phyloP scores from a whole-genome alignment of 768 basidiomycete species.

The Collybia mongolica region DNA sequence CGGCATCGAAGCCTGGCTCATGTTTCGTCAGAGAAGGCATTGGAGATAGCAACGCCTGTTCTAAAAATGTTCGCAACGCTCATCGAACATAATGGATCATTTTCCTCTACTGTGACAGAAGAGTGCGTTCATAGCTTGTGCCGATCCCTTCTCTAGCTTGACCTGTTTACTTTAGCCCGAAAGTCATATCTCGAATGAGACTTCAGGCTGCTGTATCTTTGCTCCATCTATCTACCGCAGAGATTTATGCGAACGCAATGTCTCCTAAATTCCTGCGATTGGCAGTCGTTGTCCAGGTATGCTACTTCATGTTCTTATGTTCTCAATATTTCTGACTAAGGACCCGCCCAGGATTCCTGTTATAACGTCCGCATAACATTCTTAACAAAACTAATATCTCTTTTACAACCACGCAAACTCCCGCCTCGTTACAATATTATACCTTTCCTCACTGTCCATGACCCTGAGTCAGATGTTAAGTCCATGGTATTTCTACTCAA shows the following conservation, averaged over 20 bases:
- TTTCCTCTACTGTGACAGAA: slow-evolving; percentile 43
- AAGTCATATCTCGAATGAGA: slow-evolving; percentile 74
- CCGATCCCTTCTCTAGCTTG: background rate
- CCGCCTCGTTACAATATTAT: slow-evolving; percentile 76
- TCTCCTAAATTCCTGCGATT: slow-evolving; percentile 63
- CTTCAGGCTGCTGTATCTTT: slow-evolving; percentile 81
- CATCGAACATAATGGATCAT: slow-evolving; percentile 67
- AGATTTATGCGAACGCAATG: slow-evolving; percentile 56
- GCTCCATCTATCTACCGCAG: slow-evolving; percentile 69
- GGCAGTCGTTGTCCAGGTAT: slow-evolving; percentile 75
- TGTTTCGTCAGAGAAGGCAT: slow-evolving; percentile 51
- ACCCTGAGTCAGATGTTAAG: slow-evolving; percentile 84
- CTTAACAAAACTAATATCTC: slow-evolving; percentile 66
- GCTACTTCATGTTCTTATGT: slow-evolving; percentile 14
- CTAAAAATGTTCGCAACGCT: slow-evolving; percentile 73
- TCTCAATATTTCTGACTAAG: background rate
- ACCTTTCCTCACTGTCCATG: slow-evolving; percentile 86
- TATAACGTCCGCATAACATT: slow-evolving; percentile 83
- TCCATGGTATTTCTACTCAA: slow-evolving; percentile 45
- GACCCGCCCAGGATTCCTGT: slow-evolving; percentile 67
- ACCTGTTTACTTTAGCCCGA: slow-evolving; percentile 37
- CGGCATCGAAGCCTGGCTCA: slow-evolving; percentile 79
- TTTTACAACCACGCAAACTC: slow-evolving; percentile 65
- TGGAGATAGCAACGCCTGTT: slow-evolving; percentile 72
- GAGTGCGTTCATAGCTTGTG: slow-evolving; percentile 34